A percentile compares a stretch with the other conserved stretches of the same genome.
Conservation (phyloP, 495 filamentous ascomycete genomes). For the Neurospora sp. region DNA sequence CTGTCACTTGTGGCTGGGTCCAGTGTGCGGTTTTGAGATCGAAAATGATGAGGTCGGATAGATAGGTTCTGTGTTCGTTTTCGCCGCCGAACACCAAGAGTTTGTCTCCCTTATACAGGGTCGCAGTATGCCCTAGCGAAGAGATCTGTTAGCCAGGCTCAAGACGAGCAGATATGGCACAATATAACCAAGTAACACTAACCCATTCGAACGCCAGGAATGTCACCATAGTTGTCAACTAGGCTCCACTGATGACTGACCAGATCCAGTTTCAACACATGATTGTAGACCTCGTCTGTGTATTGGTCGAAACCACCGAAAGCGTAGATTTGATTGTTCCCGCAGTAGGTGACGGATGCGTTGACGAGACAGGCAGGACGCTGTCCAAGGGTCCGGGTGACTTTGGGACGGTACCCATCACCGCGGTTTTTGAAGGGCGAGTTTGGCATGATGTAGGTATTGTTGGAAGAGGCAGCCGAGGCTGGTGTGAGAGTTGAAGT, state of each 20-base stretch:
- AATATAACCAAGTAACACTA: conserved; percentile 13
- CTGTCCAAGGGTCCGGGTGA: conserved; percentile 74
- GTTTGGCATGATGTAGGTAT: conserved; percentile 77
- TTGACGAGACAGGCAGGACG: conserved; percentile 92
- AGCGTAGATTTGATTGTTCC: conserved; percentile 91
- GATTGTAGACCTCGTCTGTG: conserved; percentile 98
- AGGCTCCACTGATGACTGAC: conserved; percentile 83
- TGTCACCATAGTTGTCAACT: conserved; percentile 97
- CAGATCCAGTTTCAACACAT: conserved; percentile 81
- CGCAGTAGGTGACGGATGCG: conserved; percentile 94
- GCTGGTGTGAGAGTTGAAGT: conserved; percentile 32
- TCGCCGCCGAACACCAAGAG: conserved; percentile 93
- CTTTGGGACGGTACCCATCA: conserved; percentile 69
- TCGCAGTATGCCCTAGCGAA: conserved; percentile 79
- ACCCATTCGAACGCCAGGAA: conserved; percentile 98
- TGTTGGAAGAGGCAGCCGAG: conserved; percentile 49
- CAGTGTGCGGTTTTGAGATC: conserved; percentile 88
- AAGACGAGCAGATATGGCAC: neutral
- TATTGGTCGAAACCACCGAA: conserved; percentile 99
- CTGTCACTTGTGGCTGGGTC: conserved; percentile 80
- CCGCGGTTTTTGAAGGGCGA: conserved; percentile 57
- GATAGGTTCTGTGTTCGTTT: conserved; percentile 91
- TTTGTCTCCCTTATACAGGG: conserved; percentile 86
- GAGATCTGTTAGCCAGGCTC: neutral
- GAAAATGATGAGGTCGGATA: conserved; percentile 92